A percentile compares a stretch with the other conserved stretches of the same genome.
These are phyloP conservation scores for Candida xyloterini DNA, from an alignment of 805 yeast genomes.

Conservation along the genomic window DNA sequence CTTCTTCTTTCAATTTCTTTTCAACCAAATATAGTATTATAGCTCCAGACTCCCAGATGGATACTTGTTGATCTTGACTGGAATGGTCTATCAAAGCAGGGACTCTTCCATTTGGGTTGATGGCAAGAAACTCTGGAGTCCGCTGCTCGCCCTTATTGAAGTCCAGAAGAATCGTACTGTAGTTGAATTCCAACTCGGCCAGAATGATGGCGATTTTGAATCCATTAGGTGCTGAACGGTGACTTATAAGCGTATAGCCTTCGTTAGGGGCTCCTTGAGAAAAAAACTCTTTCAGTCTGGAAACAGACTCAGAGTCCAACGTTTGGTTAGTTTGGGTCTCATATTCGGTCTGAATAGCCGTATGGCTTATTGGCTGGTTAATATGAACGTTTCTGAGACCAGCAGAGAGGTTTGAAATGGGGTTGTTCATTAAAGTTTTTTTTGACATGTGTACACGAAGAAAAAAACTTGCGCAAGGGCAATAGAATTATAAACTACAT, in stretches of 20 bases:
- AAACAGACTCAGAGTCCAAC: conserved; percentile 41
- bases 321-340: conserved; percentile 45
- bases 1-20: conserved; percentile 58
- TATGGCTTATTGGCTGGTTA: conserved; percentile 28
- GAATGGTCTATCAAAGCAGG: conserved; percentile 92
- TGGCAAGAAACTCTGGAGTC: conserved; percentile 89
- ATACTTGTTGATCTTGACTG: conserved; percentile 57
- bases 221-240: conserved; percentile 90
- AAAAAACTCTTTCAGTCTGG: conserved; percentile 69
- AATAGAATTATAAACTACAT: conserved; percentile 8
- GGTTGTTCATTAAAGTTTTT: conserved; percentile 16
- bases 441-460: conserved; percentile 7
- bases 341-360: conserved; percentile 41
- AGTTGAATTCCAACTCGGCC: conserved; percentile 75
- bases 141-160: conserved; percentile 88
- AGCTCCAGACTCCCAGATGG: conserved; percentile 96
- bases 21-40: conserved; percentile 80
- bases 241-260: conserved; percentile 82
- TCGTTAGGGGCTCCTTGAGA: conserved; percentile 63
- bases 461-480: conserved; percentile 7
- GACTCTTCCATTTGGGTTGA: conserved; percentile 93
- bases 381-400: conserved; percentile 39
- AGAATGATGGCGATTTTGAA: conserved; percentile 91
- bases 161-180: conserved; percentile 80
- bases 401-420: conserved; percentile 40